Conservation (phyloP, 192 early-diverging fungal species). For the Coemansia sp. region DNA sequence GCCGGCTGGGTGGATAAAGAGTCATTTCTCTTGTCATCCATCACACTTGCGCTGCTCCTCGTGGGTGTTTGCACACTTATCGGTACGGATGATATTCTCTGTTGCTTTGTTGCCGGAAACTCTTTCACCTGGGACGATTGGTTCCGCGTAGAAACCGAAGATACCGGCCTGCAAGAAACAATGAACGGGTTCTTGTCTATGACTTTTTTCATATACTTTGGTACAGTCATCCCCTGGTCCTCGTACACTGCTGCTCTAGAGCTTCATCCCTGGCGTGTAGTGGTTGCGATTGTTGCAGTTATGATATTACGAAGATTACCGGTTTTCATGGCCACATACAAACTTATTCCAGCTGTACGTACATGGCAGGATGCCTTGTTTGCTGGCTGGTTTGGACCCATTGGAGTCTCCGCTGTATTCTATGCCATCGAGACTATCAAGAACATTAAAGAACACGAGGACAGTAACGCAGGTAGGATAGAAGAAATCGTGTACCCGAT, state of each 20-base stretch:
- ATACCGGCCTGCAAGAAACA: constrained; percentile 84
- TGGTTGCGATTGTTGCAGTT: constrained; percentile 58
- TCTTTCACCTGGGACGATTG: constrained; percentile 88
- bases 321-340: constrained; percentile 58
- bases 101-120: constrained; percentile 77
- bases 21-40: constrained; percentile 74
- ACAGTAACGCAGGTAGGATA: constrained; percentile 13
- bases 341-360: constrained; percentile 63
- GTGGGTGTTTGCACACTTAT: constrained; percentile 70
- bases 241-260: constrained; percentile 52
- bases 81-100: constrained; percentile 71
- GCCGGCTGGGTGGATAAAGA: constrained; percentile 83
- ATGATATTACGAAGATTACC: constrained; percentile 74
- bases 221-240: constrained; percentile 70
- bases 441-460: constrained; percentile 23
- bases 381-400: constrained; percentile 90
- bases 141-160: constrained; percentile 78
- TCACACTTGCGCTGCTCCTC: constrained; percentile 69
- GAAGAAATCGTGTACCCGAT: constrained; percentile 50
- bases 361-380: constrained; percentile 75
- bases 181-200: constrained; percentile 85
- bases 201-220: constrained; percentile 87
- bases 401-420: constrained; percentile 66
- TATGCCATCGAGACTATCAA: constrained; percentile 53
- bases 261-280: constrained; percentile 62